phyloP scores from a whole-genome alignment of 176 grass and related monocot genomes.

The Avena atlantica region DNA sequence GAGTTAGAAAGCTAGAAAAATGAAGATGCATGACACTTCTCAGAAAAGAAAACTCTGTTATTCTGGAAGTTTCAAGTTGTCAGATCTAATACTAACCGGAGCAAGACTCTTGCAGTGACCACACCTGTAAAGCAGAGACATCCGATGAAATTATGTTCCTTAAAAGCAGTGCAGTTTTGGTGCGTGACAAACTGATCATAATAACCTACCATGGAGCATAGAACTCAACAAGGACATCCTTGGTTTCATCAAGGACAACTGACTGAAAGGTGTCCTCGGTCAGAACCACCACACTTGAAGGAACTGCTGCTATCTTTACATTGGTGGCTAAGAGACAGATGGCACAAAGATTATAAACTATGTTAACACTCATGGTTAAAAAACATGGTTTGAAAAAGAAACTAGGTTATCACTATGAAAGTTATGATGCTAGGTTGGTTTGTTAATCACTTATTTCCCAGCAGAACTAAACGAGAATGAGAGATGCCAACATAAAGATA shows the following conservation, averaged over 20 bases:
- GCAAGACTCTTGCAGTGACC: conserved; percentile 99
- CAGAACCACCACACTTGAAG: conserved; percentile 83
- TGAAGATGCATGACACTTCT: neutral
- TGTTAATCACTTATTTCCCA: neutral
- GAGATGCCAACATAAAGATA: neutral
- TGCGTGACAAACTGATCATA: neutral
- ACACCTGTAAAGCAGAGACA: conserved; percentile 64
- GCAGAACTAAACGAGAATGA: conserved; percentile 7
- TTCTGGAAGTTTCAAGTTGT: conserved; percentile 28
- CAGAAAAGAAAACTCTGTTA: neutral
- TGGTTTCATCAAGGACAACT: conserved; percentile 90
- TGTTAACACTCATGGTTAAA: neutral
- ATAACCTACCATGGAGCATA: conserved; percentile 95
- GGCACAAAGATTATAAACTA: conserved; percentile 9
- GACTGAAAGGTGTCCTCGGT: conserved; percentile 74
- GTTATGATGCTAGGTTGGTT: conserved; percentile 5
- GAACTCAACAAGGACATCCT: conserved; percentile 99
- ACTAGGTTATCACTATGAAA: neutral
- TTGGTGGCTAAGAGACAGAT: conserved; percentile 71
- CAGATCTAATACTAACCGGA: conserved; percentile 69
- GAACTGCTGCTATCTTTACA: conserved; percentile 80
- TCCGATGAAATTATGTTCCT: conserved; percentile 31
- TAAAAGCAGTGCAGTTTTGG: neutral
- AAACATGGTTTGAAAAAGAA: neutral
- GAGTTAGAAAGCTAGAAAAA: conserved; percentile 36